Base-by-base conservation (phyloP, 176 grass and related monocot genomes). In the Phoenix dactylifera region DNA sequence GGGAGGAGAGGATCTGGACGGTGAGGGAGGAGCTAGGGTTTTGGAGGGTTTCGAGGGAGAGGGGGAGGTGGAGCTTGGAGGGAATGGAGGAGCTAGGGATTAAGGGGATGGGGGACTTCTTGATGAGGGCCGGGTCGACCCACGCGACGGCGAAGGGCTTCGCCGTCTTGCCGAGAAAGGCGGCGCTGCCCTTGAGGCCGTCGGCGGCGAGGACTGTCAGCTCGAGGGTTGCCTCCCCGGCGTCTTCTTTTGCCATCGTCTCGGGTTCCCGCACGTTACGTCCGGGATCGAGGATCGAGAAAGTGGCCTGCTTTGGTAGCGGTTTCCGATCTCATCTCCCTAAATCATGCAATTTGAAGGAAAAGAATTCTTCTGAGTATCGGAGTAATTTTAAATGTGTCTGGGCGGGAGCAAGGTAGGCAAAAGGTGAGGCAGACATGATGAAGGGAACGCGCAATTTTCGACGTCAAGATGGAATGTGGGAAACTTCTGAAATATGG, bases 81-180 rank as follows among this genome's bases (percentile, higher is more conserved):
- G 35, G 35, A 10, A 12, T 3, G 9, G 35, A 44, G 35, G 35
- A 44, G 14, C 18, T 62, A 44, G 26, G 16, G 20, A 63, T 51
- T 1, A 26, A 12, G 52, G 53, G 15, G 26, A 39, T 35, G 26
- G 32, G 62, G 19, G 56, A 48, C 59, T 58, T 49, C 24, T 18
- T 68, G 70, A 54, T 74, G 56, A 58, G 55, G 52, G 26, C 56
- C 26, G 77, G 70, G 63, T 80, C 70, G 48, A 80, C 55, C 77
- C 77, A 80, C 26, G 70, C 77, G 26, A 72, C 52, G 55, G 72
- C 26, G 32, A 65, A 73, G 7, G 54, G 69, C 24, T 73, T 80
- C 22, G 52, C 35, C 54, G 67, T 74, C 9, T 51, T 35, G 26
- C 25, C 18, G 48, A 67, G 69, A 28, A 66, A 66, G 32, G 50